These are phyloP conservation scores for Pseudodiploospora longispora DNA, from an alignment of 2,329 filamentous ascomycete species.

Conservation along the genomic window DNA sequence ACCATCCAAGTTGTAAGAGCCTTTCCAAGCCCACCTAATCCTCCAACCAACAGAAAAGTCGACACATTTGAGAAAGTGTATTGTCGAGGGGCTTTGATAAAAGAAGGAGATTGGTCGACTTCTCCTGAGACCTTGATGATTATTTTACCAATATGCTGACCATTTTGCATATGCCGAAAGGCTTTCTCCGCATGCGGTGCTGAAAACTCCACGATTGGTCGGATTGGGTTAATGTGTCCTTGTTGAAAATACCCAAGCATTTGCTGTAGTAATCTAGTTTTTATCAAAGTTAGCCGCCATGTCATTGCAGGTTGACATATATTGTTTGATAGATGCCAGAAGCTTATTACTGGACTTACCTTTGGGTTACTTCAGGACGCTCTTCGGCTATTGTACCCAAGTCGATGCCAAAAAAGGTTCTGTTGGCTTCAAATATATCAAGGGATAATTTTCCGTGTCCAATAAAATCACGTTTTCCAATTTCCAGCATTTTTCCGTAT, in stretches of 20 bases:
- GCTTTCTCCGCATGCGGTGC: slow-evolving; percentile 10
- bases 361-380: background rate
- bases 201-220: slow-evolving; percentile 9
- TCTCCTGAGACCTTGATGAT: slow-evolving; percentile 20
- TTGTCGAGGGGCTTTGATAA: background rate
- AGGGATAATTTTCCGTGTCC: slow-evolving; percentile 34
- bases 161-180: slow-evolving; percentile 13
- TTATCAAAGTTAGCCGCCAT: too few species aligned
- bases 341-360: background rate
- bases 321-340: too few species aligned
- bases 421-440: slow-evolving; percentile 31
- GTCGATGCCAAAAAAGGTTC: slow-evolving; percentile 23
- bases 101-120: slow-evolving; percentile 8
- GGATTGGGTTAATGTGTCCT: slow-evolving; percentile 2
- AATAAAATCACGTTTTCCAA: slow-evolving; percentile 35
- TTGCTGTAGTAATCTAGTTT: background rate
- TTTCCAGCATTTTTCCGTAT: slow-evolving; percentile 37
- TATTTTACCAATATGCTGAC: slow-evolving; percentile 21
- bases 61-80: background rate
- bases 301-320: too few species aligned
- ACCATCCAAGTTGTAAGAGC: slow-evolving; percentile 17
- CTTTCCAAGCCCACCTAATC: slow-evolving; percentile 17
- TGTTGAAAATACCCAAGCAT: slow-evolving; percentile 1
- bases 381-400: slow-evolving; percentile 1
- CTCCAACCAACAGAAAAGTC: slow-evolving; percentile 16